phyloP scores from a whole-genome alignment of 2,329 filamentous ascomycete species.

The Grosmannia huntii region DNA sequence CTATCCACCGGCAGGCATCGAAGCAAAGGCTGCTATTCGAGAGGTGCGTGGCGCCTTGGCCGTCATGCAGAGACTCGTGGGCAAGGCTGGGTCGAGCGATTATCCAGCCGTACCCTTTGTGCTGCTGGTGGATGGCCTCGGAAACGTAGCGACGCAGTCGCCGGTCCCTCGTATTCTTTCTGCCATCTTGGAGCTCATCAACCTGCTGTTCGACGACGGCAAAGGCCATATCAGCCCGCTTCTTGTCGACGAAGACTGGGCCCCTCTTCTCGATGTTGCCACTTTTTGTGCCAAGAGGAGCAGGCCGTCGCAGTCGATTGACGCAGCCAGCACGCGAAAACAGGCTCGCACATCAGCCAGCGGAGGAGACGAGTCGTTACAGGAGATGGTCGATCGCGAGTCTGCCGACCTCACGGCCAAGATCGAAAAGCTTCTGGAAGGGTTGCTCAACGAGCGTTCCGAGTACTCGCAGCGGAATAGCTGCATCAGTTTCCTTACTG shows the following conservation, averaged over 20 bases:
- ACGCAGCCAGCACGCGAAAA: not conserved
- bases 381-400: constrained; percentile 29
- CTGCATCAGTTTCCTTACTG: constrained; percentile 54
- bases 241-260: constrained; percentile 55
- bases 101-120: constrained; percentile 48
- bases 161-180: constrained; percentile 31
- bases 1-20: constrained; percentile 29
- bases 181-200: constrained; percentile 38
- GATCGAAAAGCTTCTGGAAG: constrained; percentile 34
- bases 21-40: constrained; percentile 37
- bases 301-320: not conserved
- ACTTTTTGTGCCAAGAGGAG: constrained; percentile 35
- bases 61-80: constrained; percentile 49
- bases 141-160: constrained; percentile 33
- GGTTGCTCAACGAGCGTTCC: constrained; percentile 22
- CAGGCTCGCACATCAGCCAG: not conserved
- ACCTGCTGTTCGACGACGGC: constrained; percentile 40
- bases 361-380: constrained; percentile 17
- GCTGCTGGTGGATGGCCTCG: constrained; percentile 44
- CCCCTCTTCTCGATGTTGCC: constrained; percentile 45
- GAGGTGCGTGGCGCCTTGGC: constrained; percentile 50
- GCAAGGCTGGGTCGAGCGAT: constrained; percentile 44
- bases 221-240: constrained; percentile 40
- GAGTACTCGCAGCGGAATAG: constrained; percentile 52
- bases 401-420: constrained; percentile 31